Base-by-base conservation (phyloP, 2,329 filamentous ascomycete genomes). In the Tolypocladium ovalisporum region DNA sequence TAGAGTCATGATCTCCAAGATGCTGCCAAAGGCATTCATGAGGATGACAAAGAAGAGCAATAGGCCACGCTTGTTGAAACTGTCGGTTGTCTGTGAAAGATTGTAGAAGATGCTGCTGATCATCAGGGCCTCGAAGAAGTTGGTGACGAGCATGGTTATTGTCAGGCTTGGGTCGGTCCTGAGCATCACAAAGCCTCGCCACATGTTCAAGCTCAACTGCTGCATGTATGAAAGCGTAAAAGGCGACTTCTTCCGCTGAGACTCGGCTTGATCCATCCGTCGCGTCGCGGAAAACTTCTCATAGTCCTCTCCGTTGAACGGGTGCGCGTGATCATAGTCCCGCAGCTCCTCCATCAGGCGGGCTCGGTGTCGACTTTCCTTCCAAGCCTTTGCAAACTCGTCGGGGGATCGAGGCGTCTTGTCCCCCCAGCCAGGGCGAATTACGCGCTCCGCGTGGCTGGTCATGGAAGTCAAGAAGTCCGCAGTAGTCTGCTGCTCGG, bases 371-470 rank as follows among this genome's bases (percentile, higher is more conserved):
- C 60, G 55, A 19, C 37, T 40, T 22, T 40, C 37, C 37, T 67
- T 71, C 73, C 73, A 75, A 8, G 62, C 55, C 3, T 65, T 59
- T 8, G 70, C 71, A 58, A 75, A 75, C 27, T 75, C 73, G 9
- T 73, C 71, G 0, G 72, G 67, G 2, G 71, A 72, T 2, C 70
- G 65, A 0, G 72, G 72, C 0, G 70, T 70, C 8, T 62, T 65
- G 55, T 66, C 62, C 58, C 74, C 69, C 15, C 63, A 73, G 2
- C 72, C 72, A 0, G 68, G 64, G 19, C 64, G 66, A 13, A 73
- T 58, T 34, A 68, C 61, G 22, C 71, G 71, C 59, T 75, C 73
- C 2, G 62, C 57, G 1, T 70, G 69, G 4, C 66, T 71, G 1
- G 78, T 80, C 44, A 81, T 75, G 1, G 77, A 1, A 65, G 37